These are phyloP conservation scores for Pouteria glomerata DNA, from an alignment of 148 eudicot genomes.

Conservation along the genomic window DNA sequence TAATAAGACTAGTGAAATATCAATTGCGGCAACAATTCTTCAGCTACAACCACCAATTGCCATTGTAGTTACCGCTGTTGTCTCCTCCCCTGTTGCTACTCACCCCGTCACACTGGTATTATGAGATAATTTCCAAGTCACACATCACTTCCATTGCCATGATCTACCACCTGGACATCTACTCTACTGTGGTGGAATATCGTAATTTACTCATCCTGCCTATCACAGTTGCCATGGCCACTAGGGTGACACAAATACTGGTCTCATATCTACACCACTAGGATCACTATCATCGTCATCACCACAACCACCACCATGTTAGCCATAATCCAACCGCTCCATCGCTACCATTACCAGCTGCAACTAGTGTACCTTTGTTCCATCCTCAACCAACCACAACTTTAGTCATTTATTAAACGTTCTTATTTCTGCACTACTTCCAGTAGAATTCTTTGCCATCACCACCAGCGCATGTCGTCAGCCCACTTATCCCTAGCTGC, in stretches of 20 bases:
- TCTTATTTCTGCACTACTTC: not conserved
- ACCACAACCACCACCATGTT: not conserved
- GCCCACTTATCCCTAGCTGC: too few relatives aligned
- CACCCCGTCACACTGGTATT: too few relatives aligned
- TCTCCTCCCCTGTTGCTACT: too few relatives aligned
- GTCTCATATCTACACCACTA: not conserved
- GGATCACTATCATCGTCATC: not conserved
- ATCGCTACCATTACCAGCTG: not conserved
- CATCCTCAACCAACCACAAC: not conserved
- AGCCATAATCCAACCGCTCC: not conserved
- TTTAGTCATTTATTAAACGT: not conserved
- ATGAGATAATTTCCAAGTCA: too few relatives aligned
- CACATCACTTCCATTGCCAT: too few relatives aligned
- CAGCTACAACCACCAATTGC: not conserved
- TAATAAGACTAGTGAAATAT: not conserved
- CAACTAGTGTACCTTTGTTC: not conserved
- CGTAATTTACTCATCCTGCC: too few relatives aligned
- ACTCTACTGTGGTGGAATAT: too few relatives aligned
- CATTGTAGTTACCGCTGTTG: not conserved
- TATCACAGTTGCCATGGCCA: not conserved
- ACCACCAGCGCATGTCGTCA: not conserved
- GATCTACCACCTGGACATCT: too few relatives aligned
- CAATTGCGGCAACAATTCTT: not conserved
- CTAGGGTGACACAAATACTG: not conserved
- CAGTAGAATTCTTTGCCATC: not conserved